Percentiles rank a stretch among this genome's conserved stretches.
Evolutionary conservation across 306 rosid species (phyloP).

Genomic region (Sphenostylis stenocarpa): DNA sequence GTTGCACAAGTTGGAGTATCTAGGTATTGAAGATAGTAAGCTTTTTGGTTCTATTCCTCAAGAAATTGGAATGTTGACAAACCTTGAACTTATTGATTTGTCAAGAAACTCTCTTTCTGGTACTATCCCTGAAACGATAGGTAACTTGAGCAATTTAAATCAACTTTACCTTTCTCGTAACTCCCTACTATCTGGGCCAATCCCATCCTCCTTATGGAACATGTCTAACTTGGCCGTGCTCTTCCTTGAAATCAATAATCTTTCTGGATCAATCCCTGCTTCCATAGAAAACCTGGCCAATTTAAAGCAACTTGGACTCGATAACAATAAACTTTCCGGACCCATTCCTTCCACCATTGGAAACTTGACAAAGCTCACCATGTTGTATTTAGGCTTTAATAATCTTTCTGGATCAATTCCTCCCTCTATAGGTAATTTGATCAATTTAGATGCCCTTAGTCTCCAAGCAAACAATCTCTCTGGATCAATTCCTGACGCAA

Average conservation of each 20-base stretch:
- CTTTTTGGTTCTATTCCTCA: constrained; percentile 35
- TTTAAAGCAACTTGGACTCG: not conserved
- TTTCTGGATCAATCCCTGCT: constrained; percentile 30
- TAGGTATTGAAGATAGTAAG: not conserved
- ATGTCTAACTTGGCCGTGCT: constrained; percentile 20
- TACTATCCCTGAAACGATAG: constrained; percentile 31
- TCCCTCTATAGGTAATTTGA: constrained; percentile 30
- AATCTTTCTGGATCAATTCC: constrained; percentile 38
- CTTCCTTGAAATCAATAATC: not conserved
- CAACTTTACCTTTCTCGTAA: not conserved
- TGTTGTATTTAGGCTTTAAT: not conserved
- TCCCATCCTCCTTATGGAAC: constrained; percentile 35
- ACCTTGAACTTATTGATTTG: constrained; percentile 2
- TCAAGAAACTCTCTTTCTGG: not conserved
- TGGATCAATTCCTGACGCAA: constrained; percentile 35
- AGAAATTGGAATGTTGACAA: constrained; percentile 39
- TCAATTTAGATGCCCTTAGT: not conserved
- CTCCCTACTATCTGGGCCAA: constrained; percentile 22
- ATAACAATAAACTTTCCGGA: not conserved
- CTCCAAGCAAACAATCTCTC: constrained; percentile 28
- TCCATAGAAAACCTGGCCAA: constrained; percentile 31
- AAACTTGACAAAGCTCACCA: constrained; percentile 21
- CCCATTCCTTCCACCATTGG: constrained; percentile 39
- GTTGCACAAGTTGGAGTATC: not conserved
- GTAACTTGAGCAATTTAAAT: constrained; percentile 19